Base-by-base conservation (phyloP, 1,139 yeast genomes). In the Hansenula sp. region DNA sequence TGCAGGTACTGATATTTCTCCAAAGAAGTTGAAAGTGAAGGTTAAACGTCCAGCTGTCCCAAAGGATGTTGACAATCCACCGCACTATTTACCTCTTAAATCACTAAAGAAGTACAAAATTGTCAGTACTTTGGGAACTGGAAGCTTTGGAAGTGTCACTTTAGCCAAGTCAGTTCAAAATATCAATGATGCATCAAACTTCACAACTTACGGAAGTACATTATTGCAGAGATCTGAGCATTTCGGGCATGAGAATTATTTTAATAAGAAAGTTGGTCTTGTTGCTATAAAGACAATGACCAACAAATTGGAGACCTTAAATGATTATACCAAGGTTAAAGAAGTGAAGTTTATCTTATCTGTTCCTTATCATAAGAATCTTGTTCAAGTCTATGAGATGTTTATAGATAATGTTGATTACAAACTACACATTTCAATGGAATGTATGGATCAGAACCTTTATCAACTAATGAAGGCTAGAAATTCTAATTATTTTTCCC, bases 271-370 rank as follows among this genome's bases (percentile, higher is more conserved):
- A 33, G 61, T 63, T 37, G 71, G 77, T 33, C 63, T 83, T 46
- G 96, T 90, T 41, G 99, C 99, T 2, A 77, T 93, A 44, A 93
- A 93, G 62, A 81, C 88, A 7, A 81, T 91, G 84, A 79, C 79
- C 47, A 74, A 76, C 46, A 69, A 72, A 47, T 61, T 81, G 39
- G 62, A 71, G 2, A 62, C 68, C 11, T 61, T 80, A 36, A 68
- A 70, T 33, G 89, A 84, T 48, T 85, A 84, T 57, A 66, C 76
- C 11, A 70, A 72, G 43, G 81, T 86, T 29, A 84, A 91, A 52
- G 98, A 93, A 60, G 75, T 87, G 34, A 73, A 71, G 47, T 90
- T 91, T 59, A 84, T 89, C 35, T 65, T 79, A 33, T 65, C 82
- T 0, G 77, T 90, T 15, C 84, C 91, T 1, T 73, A 88, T 0